Base-by-base conservation (phyloP, 805 yeast genomes). In the Candida nonsorbophila region DNA sequence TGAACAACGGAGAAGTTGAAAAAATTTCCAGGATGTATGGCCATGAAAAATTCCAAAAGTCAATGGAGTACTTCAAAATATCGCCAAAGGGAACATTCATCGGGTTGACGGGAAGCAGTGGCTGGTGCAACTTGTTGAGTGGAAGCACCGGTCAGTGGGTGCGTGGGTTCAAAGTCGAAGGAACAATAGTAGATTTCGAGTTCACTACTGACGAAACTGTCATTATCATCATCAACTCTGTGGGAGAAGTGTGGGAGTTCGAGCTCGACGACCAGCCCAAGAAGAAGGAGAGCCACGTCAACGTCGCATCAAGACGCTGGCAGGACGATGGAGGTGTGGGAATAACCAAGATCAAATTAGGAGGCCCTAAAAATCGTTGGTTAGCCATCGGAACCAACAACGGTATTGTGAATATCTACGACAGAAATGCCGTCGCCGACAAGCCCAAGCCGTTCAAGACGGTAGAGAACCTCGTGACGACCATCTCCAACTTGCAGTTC, bases 171-270 rank as follows among this genome's bases (percentile, higher is more conserved):
- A 90, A 90, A 53, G 72, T 87, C 17, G 96, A 92, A 51, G 97
- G 97, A 4, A 73, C 74, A 1, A 62, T 88, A 24, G 77, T 82
- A 5, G 98, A 92, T 55, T 77, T 88, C 46, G 87, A 70, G 17
- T 84, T 88, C 71, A 47, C 72, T 22, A 41, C 37, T 4, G 72
- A 71, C 37, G 65, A 62, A 35, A 62, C 66, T 9, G 52, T 57
- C 16, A 51, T 63, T 1, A 44, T 82, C 7, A 72, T 80, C 14
- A 74, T 79, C n/a, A 88, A 82, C 45, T 67, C 78, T 1, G 69
- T 73, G 11, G 97, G 97, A 25, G 94, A 86, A 38, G 74, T 92
- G 3, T 88, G 95, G 92, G 95, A 86, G 47, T 92, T 85, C 61
- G 54, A 42, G 11, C 38, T 61, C 28, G 38, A 37, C 5, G 16